Base-by-base conservation (phyloP, 2,329 filamentous ascomycete genomes). In the Colletotrichum sp. region DNA sequence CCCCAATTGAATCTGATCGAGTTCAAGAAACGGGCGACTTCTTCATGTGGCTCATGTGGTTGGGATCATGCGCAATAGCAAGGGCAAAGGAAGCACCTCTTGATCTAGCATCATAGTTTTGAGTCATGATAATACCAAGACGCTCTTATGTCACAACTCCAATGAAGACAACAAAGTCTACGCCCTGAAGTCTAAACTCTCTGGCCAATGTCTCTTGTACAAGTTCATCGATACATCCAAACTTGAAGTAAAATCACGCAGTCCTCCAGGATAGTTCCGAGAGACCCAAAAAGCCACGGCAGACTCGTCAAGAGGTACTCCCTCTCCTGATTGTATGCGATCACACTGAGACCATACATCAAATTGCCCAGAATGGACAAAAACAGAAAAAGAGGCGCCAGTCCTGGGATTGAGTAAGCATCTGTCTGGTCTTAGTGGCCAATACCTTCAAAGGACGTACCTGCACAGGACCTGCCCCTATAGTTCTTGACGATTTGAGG, bases 401-500 rank as follows among this genome's bases (percentile, higher is more conserved):
- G 67, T 5, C 71, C 71, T 74, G 8, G 3, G 0, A 6, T 30
- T 5, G 10, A 2, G 6, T 24, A 18, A 52, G 60, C 28, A 13
- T 9, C 28, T 1, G 15, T 8, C 5, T 18, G 4, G 3, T 10
- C 1, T 16, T 7, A 26, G 9, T 15, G 1, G 34, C 12, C 8
- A 4, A n/a, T 21, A 12, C 3, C 6, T 49, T 49, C 6, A 10
- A 26, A 26, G 26, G 26, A 26, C 26, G 26, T 5, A 66, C 72
- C 72, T 32, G 64, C 72, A 36, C 72, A 75, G 8, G 72, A 75
- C 16, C 63, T 62, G 18, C 34, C 68, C 34, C 69, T 52, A 9
- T 72, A 59, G 9, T 75, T 75, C 16, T 75, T 75, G 21, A 75
- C 13, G 34, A 75, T 75, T 13, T 75, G 72, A 13, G 72, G 72